Base-by-base conservation (phyloP, 2,329 filamentous ascomycete species). In the Fusarium chaquense region DNA sequence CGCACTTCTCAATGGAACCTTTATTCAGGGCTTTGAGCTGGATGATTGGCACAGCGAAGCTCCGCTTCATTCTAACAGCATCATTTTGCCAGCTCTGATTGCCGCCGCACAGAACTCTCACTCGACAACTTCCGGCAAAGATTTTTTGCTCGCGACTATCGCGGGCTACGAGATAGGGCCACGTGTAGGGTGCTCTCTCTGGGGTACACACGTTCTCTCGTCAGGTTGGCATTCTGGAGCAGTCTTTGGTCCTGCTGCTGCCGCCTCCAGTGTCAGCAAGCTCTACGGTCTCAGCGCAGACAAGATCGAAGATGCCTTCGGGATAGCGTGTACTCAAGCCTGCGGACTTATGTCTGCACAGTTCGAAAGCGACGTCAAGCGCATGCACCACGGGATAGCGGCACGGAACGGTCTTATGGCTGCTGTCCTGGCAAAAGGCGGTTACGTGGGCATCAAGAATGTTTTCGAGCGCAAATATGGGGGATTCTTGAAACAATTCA, bases 191-290 rank as follows among this genome's bases (percentile, higher is more conserved):
- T 35, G 36, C 4, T 55, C 49, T 3, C 55, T 58, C 28, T 58
- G 55, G 49, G 55, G 55, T 2, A 58, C 55, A 12, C 55, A 58
- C 13, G 55, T 58, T 18, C 49, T 58, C 50, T 55, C 55, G 7
- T 58, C 55, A 16, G 55, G 55, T 3, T 58, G 55, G 55, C 55
- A 58, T 35, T 58, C 55, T 15, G 55, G 55, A 22, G 55, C 55
- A 22, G 49, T 58, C 49, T 58, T 58, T 2, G 47, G 49, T 3
- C 49, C 55, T 6, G 55, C 55, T n/a, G 55, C 55, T 11, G 35
- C 55, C 2, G 55, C 55, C 6, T 28, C 55, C 18, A 58, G 55
- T 13, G 55, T 58, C 5, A 22, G 55, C 13, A 58, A 58, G 8
- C 55, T 58, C 6, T 58, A 58, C 28, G 22, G 35, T 8, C 35